Evolutionary conservation across 2,329 filamentous ascomycete genomes (phyloP), one percentile per base, ranked within the genome.

Genomic region (Fusarium proliferatum): DNA sequence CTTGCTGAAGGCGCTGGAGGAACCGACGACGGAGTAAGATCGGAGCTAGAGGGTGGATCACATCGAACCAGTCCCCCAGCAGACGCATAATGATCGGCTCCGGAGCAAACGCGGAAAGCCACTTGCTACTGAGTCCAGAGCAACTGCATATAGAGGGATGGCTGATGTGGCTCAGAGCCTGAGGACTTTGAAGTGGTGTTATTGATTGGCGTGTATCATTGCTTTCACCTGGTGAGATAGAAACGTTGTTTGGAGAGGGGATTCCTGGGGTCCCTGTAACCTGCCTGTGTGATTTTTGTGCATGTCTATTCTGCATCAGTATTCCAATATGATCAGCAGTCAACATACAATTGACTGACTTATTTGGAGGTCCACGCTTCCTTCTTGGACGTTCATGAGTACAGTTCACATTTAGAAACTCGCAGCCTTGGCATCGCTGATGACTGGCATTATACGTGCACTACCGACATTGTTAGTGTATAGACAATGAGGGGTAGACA

Each of bases 51-150:
- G 82, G 76, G 71, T 83, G 80, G 41, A 83, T 77, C 53, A 79
- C 72, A n/a, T 78, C 72, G 74, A 83, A 83, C 80, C 80, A 83
- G 57, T 81, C 76, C 46, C 75, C 53, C 9, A 83, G 73, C 4
- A 83, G 70, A 3, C 53, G 61, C 7, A 49, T 55, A 6, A 77
- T 49, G 9, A 61, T 49, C 3, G 66, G 5, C 11, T 76, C 65
- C 4, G 74, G 61, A 13, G 72, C 74, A 42, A 77, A 77, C 1
- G 34, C 43, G 4, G 72, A 64, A 4, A 77, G 67, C 74, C 72
- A 76, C 13, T 64, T 67, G 9, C 67, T 56, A 5, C 28, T 41
- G 23, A 9, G 43, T 15, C 28, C 21, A 1, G 57, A 23, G 10
- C 45, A 26, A 21, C n/a, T 49, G 19, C 45, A 30, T 17, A 34